Evolutionary conservation across 108 stramenopile species (phyloP).

Genomic region (Seminavis robusta): DNA sequence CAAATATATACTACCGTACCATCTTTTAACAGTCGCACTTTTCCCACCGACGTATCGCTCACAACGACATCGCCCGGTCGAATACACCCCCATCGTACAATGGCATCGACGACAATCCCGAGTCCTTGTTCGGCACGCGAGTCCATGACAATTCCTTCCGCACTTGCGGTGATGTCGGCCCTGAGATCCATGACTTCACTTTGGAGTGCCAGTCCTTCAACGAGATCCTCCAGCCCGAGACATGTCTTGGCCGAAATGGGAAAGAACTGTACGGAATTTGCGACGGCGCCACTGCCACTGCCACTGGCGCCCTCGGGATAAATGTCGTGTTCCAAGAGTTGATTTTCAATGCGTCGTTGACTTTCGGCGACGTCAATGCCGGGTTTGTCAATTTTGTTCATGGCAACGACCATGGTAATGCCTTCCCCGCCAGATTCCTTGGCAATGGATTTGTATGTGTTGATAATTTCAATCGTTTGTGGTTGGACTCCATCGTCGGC

Average conservation of each 20-base stretch:
- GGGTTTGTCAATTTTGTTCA: constrained; percentile 94
- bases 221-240: constrained; percentile 86
- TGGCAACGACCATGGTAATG: constrained; percentile 87
- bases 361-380: constrained; percentile 83
- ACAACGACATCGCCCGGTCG: constrained; percentile 69
- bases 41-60: constrained; percentile 63
- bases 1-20: constrained; percentile 21
- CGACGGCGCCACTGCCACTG: constrained; percentile 58
- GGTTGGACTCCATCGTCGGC: constrained; percentile 94
- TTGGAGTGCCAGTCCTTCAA: constrained; percentile 76
- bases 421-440: constrained; percentile 52
- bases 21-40: constrained; percentile 75
- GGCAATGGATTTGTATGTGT: constrained; percentile 87
- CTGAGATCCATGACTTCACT: constrained; percentile 83
- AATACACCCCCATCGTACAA: constrained; percentile 77
- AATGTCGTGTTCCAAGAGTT: constrained; percentile 87
- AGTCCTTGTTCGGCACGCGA: constrained; percentile 77
- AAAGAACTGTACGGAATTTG: constrained; percentile 84
- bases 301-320: constrained; percentile 44
- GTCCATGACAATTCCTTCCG: constrained; percentile 81
- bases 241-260: constrained; percentile 86
- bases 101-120: constrained; percentile 77
- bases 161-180: constrained; percentile 74
- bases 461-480: constrained; percentile 93
- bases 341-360: constrained; percentile 70